These are phyloP conservation scores for Lantana camara DNA, from an alignment of 257 asterid species.

Conservation along the genomic window DNA sequence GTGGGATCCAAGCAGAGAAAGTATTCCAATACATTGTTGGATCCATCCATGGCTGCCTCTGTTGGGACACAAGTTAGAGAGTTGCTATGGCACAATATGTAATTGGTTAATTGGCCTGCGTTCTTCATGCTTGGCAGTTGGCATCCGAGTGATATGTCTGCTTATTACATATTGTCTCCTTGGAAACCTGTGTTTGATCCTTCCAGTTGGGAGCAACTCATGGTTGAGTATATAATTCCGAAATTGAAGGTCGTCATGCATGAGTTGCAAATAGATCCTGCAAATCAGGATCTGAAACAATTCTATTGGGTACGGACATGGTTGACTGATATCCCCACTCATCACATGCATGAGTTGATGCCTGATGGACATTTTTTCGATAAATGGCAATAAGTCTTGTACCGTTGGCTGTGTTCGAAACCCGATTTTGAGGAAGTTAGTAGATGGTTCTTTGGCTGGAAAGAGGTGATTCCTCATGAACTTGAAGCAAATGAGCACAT, in stretches of 20 bases:
- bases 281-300: constrained; percentile 64
- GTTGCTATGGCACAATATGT: constrained; percentile 76
- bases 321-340: constrained; percentile 68
- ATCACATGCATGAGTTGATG: constrained; percentile 74
- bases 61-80: constrained; percentile 70
- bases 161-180: constrained; percentile 70
- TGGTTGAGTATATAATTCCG: constrained; percentile 69
- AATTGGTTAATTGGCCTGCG: constrained; percentile 71
- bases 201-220: constrained; percentile 85
- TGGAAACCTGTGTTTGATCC: constrained; percentile 90
- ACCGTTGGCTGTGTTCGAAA: constrained; percentile 73
- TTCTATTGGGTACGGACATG: constrained; percentile 73
- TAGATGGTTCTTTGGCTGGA: constrained; percentile 87
- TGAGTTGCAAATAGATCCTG: constrained; percentile 73
- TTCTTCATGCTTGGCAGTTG: constrained; percentile 93
- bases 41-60: constrained; percentile 92
- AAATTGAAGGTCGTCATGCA: constrained; percentile 66
- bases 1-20: constrained; percentile 92
- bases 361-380: constrained; percentile 80
- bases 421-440: constrained; percentile 82
- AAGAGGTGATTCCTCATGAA: constrained; percentile 70
- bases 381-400: constrained; percentile 87
- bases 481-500: constrained; percentile 75
- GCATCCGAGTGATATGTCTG: constrained; percentile 91
- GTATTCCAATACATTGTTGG: constrained; percentile 89